Evolutionary conservation across 2,329 filamentous ascomycete species (phyloP).

Genomic region (Escovopsis sp.): DNA sequence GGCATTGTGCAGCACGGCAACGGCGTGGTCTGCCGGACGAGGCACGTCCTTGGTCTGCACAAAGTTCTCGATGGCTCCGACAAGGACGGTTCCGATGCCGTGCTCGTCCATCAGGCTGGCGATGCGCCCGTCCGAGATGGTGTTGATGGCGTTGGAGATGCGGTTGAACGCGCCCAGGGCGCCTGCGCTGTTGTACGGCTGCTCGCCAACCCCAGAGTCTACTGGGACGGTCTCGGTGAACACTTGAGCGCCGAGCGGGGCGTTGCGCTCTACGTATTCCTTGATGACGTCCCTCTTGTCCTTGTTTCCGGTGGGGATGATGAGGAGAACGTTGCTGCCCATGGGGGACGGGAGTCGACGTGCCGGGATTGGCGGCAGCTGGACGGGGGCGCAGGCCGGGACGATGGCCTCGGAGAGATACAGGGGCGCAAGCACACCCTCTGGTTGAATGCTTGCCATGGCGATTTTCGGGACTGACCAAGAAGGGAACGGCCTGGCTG

Average conservation of each 20-base stretch:
- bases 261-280: neutral
- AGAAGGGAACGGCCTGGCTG: no score
- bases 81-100: neutral
- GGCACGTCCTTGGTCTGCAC: neutral
- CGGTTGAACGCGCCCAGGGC: neutral
- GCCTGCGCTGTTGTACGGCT: neutral
- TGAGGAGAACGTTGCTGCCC: neutral
- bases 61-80: neutral
- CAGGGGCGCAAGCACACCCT: neutral
- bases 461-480: no score
- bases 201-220: neutral
- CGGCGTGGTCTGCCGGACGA: neutral
- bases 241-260: neutral
- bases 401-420: neutral
- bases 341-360: neutral
- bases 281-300: neutral
- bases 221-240: neutral
- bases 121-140: neutral
- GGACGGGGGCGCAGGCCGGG: neutral
- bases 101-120: neutral
- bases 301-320: neutral
- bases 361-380: neutral
- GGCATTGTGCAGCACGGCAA: neutral
- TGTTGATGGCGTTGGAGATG: neutral
- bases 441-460: no score